These are phyloP conservation scores for Nicotiana sylvestris DNA, from an alignment of 257 asterid species.

Conservation along the genomic window DNA sequence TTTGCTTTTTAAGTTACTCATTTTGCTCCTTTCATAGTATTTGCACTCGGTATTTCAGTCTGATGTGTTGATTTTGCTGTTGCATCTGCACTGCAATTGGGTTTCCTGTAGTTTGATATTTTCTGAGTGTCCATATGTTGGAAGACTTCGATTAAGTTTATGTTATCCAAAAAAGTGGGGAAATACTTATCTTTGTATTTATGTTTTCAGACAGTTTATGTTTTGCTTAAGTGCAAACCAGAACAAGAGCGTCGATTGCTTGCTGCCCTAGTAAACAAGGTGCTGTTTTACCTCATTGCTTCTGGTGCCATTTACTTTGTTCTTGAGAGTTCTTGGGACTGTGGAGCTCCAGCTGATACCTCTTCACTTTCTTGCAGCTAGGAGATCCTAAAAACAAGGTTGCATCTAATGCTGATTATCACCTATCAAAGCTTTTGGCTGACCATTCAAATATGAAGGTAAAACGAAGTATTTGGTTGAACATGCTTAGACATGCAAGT, in stretches of 20 bases:
- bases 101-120: not conserved
- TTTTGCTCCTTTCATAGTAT: not conserved
- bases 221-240: conserved; percentile 79
- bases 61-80: not conserved
- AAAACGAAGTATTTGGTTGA: conserved; percentile 8
- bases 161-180: not conserved
- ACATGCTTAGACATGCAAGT: not conserved
- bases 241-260: conserved; percentile 92
- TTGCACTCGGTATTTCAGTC: not conserved
- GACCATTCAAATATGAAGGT: conserved; percentile 99
- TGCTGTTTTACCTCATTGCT: not conserved
- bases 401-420: conserved; percentile 97
- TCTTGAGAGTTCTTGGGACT: not conserved
- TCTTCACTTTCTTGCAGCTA: conserved; percentile 48
- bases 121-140: conserved; percentile 2
- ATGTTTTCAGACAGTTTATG: conserved; percentile 53
- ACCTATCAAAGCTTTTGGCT: conserved; percentile 71
- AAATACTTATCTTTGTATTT: not conserved
- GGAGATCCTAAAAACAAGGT: conserved; percentile 96
- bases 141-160: not conserved
- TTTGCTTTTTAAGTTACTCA: not conserved
- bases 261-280: conserved; percentile 86
- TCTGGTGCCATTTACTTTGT: not conserved
- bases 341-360: not conserved
- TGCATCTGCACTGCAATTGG: not conserved